Evolutionary conservation across 768 basidiomycete species (phyloP).

Genomic region (Pleurotus cornucopiae): DNA sequence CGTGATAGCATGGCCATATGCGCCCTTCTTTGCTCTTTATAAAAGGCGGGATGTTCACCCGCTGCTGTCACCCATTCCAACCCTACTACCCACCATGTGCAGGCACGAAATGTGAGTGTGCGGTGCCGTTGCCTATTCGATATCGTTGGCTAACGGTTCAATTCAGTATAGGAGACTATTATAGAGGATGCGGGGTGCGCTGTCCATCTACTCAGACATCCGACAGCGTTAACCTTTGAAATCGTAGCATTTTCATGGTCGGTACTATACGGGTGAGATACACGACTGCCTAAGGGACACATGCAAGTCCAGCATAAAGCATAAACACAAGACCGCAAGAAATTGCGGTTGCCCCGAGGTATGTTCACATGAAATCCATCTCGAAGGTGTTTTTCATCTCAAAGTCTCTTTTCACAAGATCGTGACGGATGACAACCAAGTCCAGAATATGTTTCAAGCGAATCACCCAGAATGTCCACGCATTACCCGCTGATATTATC

Average conservation of each 20-base stretch:
- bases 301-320: constrained; percentile 36
- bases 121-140: background rate
- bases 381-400: too few species aligned
- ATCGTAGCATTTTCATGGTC: constrained; percentile 41
- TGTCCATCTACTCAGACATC: background rate
- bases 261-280: constrained; percentile 43
- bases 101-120: constrained; percentile 8
- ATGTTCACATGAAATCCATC: background rate
- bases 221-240: constrained; percentile 10
- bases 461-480: constrained; percentile 37
- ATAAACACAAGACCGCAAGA: constrained; percentile 39
- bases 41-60: too few species aligned
- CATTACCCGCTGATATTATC: constrained; percentile 25
- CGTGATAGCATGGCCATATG: too few species aligned
- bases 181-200: constrained; percentile 47
- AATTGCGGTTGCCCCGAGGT: constrained; percentile 42
- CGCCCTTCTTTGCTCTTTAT: too few species aligned
- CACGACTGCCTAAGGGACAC: constrained; percentile 31
- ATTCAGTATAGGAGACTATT: constrained; percentile 41
- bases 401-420: constrained; percentile 21
- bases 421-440: constrained; percentile 35
- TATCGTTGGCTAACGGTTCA: background rate
- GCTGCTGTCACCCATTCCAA: too few species aligned
- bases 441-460: constrained; percentile 46
- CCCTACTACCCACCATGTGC: constrained; percentile 7